Conservation (phyloP, 2,329 filamentous ascomycete species). For the Pseudopithomyces maydicus region DNA sequence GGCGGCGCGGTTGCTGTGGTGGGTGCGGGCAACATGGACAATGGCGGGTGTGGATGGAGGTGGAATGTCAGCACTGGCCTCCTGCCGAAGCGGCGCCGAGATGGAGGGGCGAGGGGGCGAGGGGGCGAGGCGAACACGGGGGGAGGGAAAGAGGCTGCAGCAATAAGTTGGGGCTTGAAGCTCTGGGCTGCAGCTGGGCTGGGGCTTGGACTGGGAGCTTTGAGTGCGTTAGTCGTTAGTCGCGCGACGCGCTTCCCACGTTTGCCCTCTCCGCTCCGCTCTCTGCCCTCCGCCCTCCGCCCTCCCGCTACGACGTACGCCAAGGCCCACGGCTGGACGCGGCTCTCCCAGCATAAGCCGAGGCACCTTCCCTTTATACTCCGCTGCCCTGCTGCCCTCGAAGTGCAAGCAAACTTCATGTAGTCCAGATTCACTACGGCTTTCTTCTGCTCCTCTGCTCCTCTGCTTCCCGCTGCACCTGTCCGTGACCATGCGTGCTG, state of each 20-base stretch:
- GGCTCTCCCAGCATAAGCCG: conserved; percentile 27
- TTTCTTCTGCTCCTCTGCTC: too few species aligned
- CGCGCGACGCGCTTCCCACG: conserved; percentile 4
- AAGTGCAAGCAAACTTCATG: too few species aligned
- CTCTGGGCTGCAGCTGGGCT: neutral
- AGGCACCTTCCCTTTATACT: conserved; percentile 23
- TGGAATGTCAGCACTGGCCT: conserved; percentile 11
- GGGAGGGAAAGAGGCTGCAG: too few species aligned
- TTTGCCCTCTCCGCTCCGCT: conserved; percentile 5
- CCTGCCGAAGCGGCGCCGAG: neutral
- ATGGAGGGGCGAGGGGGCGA: neutral
- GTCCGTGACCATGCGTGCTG: conserved; percentile 41
- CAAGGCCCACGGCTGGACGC: conserved; percentile 28
- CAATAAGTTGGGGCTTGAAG: neutral
- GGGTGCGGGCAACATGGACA: neutral
- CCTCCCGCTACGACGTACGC: conserved; percentile 16
- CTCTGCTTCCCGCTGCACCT: conserved; percentile 13
- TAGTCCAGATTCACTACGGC: conserved; percentile 10
- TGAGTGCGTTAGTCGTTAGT: too few species aligned
- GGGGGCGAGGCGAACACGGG: too few species aligned
- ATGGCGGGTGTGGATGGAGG: neutral
- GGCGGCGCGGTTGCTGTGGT: neutral
- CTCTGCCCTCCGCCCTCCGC: too few species aligned
- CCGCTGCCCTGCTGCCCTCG: too few species aligned
- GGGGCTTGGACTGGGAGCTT: neutral